These are phyloP conservation scores for Paramecium caudatum DNA, from an alignment of 73 alveolate genomes.

Conservation along the genomic window DNA sequence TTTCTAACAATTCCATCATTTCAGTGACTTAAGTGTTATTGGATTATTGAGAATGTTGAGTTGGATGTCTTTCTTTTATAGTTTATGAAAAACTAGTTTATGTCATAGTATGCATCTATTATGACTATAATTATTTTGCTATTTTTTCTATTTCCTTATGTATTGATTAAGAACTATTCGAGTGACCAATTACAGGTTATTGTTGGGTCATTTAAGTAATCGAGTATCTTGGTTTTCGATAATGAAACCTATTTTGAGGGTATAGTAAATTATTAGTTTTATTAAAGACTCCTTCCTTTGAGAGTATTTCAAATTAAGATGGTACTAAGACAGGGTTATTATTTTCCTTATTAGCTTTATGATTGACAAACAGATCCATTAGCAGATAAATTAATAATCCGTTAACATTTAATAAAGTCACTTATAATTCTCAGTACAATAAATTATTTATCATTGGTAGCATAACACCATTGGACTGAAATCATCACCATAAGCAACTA, in stretches of 20 bases:
- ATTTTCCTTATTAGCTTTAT: slow-evolving; percentile 31
- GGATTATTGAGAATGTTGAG: slow-evolving; percentile 2
- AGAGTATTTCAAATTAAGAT: background rate
- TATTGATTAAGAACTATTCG: slow-evolving; percentile 33
- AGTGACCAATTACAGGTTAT: background rate
- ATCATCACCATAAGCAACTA: slow-evolving; percentile 74
- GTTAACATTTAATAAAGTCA: slow-evolving; percentile 31
- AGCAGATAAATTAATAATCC: background rate
- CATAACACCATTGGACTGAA: slow-evolving; percentile 71
- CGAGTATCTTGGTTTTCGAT: background rate
- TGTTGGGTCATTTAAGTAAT: background rate
- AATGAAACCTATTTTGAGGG: background rate
- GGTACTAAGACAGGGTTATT: slow-evolving; percentile 55
- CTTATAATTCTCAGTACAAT: no score
- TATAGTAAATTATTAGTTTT: background rate
- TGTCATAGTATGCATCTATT: slow-evolving; percentile 2
- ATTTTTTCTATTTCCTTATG: slow-evolving; percentile 23
- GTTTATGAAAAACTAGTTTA: background rate
- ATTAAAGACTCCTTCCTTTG: slow-evolving; percentile 6
- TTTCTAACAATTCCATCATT: background rate
- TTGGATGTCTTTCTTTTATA: slow-evolving; percentile 9
- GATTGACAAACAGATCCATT: slow-evolving; percentile 52
- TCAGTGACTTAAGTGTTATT: background rate
- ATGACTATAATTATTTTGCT: slow-evolving; percentile 9
- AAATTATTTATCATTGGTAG: slow-evolving; percentile 50